Evolutionary conservation across 208 protist species (phyloP), one percentile per base, ranked within the genome.

Genomic region (Acanthamoeba lugdunensis): DNA sequence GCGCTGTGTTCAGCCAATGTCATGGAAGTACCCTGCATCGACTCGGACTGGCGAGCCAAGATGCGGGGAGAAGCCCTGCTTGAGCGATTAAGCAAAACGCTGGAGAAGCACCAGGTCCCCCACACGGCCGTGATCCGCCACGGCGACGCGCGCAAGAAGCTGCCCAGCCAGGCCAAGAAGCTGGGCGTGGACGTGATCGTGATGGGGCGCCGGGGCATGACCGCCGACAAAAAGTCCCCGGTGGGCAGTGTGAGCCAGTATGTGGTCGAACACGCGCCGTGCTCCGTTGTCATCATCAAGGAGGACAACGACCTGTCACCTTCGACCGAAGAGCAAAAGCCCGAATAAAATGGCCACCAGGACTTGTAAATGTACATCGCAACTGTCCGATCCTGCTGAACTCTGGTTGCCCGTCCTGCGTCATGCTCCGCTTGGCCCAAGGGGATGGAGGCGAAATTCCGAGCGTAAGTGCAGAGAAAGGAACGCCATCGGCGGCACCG

Each of bases 121-220:
- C 11, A 79, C 71, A 79, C 71, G 13, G 30, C 71, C 2, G 37
- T 79, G n/a, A 79, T 79, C 71, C 30, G 45, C 25, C n/a, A 61
- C 79, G 79, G 52, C 14, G 79, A 87, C 79, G 79, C 52, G 14
- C 79, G 79, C n/a, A 61, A 87, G 79, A 61, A 30, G 79, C 79
- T 87, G 25, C 28, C 25, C 45, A 87, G 58, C 18, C 18, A 13
- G 79, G 79, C 52, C 45, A 87, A 87, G 79, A 25, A 87, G 79
- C 23, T 63, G 48, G 52, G 37, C 37, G 37, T 87, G 28, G 79
- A 87, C 45, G 50, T 87, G 23, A 52, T 87, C 48, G 79, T 87
- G 79, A 61, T 87, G 79, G 79, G 79, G 14, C 41, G 52, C 8
- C 16, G 48, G 30, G 79, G 79, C 45, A 63, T 25, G 50, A 87